Evolutionary conservation across 352 stramenopile species (phyloP), one percentile per base, ranked within the genome.

Genomic region (Pythium rhizo-oryzae): DNA sequence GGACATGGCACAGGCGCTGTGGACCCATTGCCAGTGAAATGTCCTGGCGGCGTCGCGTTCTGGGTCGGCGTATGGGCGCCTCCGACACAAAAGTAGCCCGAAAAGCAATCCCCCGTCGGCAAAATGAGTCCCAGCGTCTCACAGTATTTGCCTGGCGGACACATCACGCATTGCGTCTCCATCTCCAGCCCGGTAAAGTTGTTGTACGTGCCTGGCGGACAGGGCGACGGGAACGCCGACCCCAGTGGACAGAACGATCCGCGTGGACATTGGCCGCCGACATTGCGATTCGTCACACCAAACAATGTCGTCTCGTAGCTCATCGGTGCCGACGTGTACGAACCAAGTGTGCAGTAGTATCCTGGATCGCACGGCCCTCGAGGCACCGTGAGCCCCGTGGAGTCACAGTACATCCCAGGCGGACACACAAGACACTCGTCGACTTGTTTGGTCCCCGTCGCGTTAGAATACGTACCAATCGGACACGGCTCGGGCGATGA

Each of bases 321-420:
- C 83, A 91, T 96, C 1, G 94, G 95, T 16, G 92, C 90, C 1
- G 90, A 97, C 0, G 91, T 97, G 56, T 97, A 97, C 5, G 89
- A 92, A 1, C 93, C 92, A 1, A 83, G 52, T 2, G 84, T 85
- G 60, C 95, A 98, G 69, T 97, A 98, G 65, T 97, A 98, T 0
- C 95, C 95, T 18, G 87, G 79, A 24, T 94, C 86, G 57, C 95
- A 98, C 4, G 80, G 85, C 16, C 85, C 84, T 12, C 81, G 75
- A 2, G 90, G 89, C 15, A 79, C 69, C 1, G 88, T 93, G 35
- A 97, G 81, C 0, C 69, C 87, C 21, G 80, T 94, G 6, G 87
- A 78, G 51, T 98, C 93, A 70, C 94, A 98, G 61, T 96, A 98
- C 77, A 89, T 89, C 1, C 95, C 94, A n/a, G 91, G 85, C 18